Evolutionary conservation across 345 rosid genomes (phyloP).

Genomic region (Aquilaria malaccensis): DNA sequence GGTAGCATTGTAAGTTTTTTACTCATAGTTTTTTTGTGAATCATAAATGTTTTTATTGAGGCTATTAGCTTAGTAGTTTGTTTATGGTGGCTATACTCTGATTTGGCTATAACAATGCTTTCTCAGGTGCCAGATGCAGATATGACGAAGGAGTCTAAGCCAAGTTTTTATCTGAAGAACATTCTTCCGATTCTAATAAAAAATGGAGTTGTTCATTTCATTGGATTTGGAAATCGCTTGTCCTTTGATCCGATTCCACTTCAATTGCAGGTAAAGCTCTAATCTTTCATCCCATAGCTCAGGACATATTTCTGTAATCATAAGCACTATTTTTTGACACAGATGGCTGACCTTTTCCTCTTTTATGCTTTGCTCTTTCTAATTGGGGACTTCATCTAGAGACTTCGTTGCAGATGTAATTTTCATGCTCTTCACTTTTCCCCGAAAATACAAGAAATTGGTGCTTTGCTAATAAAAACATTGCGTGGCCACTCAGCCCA

Average conservation of each 20-base stretch:
- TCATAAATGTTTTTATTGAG: background rate
- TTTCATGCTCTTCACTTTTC: constrained; percentile 75
- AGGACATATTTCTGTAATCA: constrained; percentile 3
- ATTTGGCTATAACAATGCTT: constrained; percentile 9
- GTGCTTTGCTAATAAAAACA: constrained; percentile 66
- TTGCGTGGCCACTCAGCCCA: constrained; percentile 45
- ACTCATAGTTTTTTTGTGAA: background rate
- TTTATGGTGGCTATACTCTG: background rate
- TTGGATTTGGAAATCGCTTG: constrained; percentile 92
- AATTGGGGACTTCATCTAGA: constrained; percentile 51
- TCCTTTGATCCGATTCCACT: constrained; percentile 93
- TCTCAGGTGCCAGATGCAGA: constrained; percentile 75
- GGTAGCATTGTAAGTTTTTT: constrained; percentile 77
- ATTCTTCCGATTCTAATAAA: constrained; percentile 73
- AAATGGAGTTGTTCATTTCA: constrained; percentile 74
- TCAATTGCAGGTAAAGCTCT: constrained; percentile 68
- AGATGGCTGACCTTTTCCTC: background rate
- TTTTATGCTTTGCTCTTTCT: constrained; percentile 25
- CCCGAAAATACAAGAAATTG: constrained; percentile 85
- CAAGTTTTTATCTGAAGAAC: constrained; percentile 70
- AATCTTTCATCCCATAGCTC: constrained; percentile 9
- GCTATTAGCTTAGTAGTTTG: background rate
- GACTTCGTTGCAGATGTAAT: constrained; percentile 97
- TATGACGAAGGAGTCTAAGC: constrained; percentile 75
- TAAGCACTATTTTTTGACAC: background rate